Conservation (phyloP, 768 basidiomycete genomes). For the Trametes cinnabarina region DNA sequence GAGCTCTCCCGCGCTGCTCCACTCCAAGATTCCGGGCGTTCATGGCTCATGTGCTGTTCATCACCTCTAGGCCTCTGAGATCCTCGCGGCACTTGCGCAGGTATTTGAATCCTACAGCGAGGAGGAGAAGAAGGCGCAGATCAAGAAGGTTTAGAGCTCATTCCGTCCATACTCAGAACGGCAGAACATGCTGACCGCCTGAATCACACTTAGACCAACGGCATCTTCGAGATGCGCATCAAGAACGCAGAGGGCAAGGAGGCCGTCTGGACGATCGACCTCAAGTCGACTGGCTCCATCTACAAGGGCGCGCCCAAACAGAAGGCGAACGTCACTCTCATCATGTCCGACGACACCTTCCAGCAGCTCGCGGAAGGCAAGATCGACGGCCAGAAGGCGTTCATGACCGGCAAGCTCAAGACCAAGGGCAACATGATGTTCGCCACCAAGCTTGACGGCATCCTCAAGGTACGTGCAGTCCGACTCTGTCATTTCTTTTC, state of each 20-base stretch:
- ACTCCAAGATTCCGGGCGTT: neutral
- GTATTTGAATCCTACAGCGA: slow-evolving; percentile 56
- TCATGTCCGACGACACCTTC: slow-evolving; percentile 75
- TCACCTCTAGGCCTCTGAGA: slow-evolving; percentile 57
- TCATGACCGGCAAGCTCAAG: slow-evolving; percentile 94
- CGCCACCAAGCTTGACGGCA: slow-evolving; percentile 82
- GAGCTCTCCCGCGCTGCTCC: neutral
- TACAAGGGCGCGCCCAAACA: slow-evolving; percentile 69
- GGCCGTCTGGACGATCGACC: slow-evolving; percentile 86
- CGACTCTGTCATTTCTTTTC: neutral
- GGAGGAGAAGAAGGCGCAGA: slow-evolving; percentile 60
- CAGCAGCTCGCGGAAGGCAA: slow-evolving; percentile 69
- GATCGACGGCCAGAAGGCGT: slow-evolving; percentile 91
- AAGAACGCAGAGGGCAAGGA: slow-evolving; percentile 70
- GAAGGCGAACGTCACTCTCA: slow-evolving; percentile 82
- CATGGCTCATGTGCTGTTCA: neutral
- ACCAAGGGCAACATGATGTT: slow-evolving; percentile 92
- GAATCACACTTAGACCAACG: slow-evolving; percentile 61
- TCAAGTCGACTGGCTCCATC: slow-evolving; percentile 80
- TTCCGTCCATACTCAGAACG: too few species aligned
- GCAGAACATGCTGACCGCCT: neutral
- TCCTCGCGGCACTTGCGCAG: slow-evolving; percentile 51
- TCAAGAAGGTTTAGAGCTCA: slow-evolving; percentile 61
- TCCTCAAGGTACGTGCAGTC: slow-evolving; percentile 66
- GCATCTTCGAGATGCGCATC: slow-evolving; percentile 83